These are phyloP conservation scores for Axilococcus clingmanii DNA, from an alignment of 139 green algal genomes.

Conservation along the genomic window DNA sequence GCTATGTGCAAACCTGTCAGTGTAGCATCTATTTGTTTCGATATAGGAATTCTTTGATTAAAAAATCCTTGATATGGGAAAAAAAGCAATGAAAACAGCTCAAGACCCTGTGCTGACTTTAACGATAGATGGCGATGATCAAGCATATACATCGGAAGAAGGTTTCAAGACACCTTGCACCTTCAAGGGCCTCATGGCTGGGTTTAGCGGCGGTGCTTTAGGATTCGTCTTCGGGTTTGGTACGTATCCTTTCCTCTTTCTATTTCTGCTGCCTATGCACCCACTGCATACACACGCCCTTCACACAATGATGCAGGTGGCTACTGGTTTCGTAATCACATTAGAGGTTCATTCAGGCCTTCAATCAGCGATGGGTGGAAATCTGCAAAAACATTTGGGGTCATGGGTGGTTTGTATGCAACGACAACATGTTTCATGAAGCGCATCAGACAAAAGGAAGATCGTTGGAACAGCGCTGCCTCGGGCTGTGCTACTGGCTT, in stretches of 20 bases:
- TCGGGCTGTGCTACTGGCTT: conserved; percentile 51
- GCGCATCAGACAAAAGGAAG: conserved; percentile 46
- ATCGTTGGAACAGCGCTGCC: conserved; percentile 44
- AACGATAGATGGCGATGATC: conserved; percentile 6
- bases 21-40: too few relatives aligned
- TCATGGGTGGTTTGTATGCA: conserved; percentile 56
- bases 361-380: conserved; percentile 26
- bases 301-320: too few relatives aligned
- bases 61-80: too few relatives aligned
- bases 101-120: conserved; percentile 6
- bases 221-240: conserved; percentile 55
- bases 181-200: conserved; percentile 26
- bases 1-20: too few relatives aligned
- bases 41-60: too few relatives aligned
- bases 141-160: neutral
- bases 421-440: conserved; percentile 45
- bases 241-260: conserved; percentile 19
- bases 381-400: conserved; percentile 41
- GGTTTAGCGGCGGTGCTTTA: conserved; percentile 27
- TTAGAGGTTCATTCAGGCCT: conserved; percentile 17
- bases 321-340: conserved; percentile 24
- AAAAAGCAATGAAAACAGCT: too few relatives aligned
- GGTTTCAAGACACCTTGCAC: conserved; percentile 33
- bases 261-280: conserved; percentile 10
- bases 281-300: too few relatives aligned